Evolutionary conservation across 2,329 filamentous ascomycete species (phyloP).

Genomic region (Leptosphaerulina australis): DNA sequence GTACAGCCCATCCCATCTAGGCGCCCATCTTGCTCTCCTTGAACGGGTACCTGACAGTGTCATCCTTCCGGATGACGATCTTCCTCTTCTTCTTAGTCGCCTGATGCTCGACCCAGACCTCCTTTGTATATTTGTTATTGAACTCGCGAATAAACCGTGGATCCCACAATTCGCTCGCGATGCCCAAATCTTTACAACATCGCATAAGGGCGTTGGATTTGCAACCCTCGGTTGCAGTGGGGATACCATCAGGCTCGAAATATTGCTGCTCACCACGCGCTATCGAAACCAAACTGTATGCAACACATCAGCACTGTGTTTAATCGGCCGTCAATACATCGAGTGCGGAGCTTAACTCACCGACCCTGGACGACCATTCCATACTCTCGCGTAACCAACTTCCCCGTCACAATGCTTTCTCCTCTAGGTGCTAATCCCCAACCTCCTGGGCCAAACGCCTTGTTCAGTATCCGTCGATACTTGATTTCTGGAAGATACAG

Average conservation of each 20-base stretch:
- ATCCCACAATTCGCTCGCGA: slow-evolving; percentile 96
- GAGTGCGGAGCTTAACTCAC: slow-evolving; percentile 57
- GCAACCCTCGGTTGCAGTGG: slow-evolving; percentile 93
- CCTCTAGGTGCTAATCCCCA: slow-evolving; percentile 93
- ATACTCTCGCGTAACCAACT: slow-evolving; percentile 86
- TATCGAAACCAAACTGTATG: slow-evolving; percentile 80
- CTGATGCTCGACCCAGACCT: slow-evolving; percentile 89
- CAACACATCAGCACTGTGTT: not conserved
- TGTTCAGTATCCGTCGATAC: slow-evolving; percentile 88
- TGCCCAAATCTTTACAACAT: slow-evolving; percentile 96
- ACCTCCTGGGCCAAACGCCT: slow-evolving; percentile 89
- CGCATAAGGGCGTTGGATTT: slow-evolving; percentile 98
- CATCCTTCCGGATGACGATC: slow-evolving; percentile 85
- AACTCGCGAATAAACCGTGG: slow-evolving; percentile 86
- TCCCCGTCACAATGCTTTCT: slow-evolving; percentile 82
- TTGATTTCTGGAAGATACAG: slow-evolving; percentile 98
- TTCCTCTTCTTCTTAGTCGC: slow-evolving; percentile 87
- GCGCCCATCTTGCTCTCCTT: slow-evolving; percentile 54
- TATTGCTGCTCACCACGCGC: slow-evolving; percentile 94
- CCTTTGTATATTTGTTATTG: slow-evolving; percentile 73
- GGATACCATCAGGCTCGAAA: slow-evolving; percentile 86
- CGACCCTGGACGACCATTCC: slow-evolving; percentile 86
- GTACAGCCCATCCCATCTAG: not conserved
- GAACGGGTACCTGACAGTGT: slow-evolving; percentile 70
- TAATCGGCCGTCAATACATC: not conserved